Evolutionary conservation across 208 protist species (phyloP).

Genomic region (Acanthamoeba culbertsoni): DNA sequence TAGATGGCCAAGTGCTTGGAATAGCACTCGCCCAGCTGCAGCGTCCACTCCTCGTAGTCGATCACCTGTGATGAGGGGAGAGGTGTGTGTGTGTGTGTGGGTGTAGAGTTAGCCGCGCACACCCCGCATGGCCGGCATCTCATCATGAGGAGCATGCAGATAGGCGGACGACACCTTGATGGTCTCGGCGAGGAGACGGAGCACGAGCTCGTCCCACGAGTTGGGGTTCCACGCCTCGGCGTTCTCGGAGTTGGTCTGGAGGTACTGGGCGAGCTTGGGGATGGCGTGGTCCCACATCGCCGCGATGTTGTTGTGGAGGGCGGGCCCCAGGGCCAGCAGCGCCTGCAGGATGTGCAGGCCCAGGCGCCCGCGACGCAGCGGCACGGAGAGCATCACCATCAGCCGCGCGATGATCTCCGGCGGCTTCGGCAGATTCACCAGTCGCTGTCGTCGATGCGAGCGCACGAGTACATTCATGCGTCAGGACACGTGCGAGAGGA

Average conservation of each 20-base stretch:
- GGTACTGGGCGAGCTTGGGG: constrained; percentile 67
- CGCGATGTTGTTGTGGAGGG: constrained; percentile 68
- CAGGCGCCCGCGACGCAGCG: constrained; percentile 40
- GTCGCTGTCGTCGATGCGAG: background rate
- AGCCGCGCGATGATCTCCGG: constrained; percentile 67
- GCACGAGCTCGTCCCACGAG: constrained; percentile 72
- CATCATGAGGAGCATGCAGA: too few relatives aligned
- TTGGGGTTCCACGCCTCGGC: constrained; percentile 41
- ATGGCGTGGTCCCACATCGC: constrained; percentile 77
- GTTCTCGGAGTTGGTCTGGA: constrained; percentile 41
- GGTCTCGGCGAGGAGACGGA: constrained; percentile 68
- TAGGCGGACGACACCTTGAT: too few relatives aligned
- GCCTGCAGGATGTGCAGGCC: constrained; percentile 54
- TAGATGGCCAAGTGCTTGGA: constrained; percentile 1
- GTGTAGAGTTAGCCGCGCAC: too few relatives aligned
- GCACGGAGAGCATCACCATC: constrained; percentile 64
- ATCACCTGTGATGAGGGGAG: background rate
- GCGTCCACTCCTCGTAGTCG: background rate
- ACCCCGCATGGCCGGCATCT: background rate
- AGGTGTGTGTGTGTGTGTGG: too few relatives aligned
- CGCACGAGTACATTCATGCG: background rate
- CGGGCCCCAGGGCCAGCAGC: constrained; percentile 59
- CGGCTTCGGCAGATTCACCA: constrained; percentile 76
- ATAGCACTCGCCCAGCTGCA: constrained; percentile 15
- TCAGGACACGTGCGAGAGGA: background rate